phyloP scores from a whole-genome alignment of 805 yeast species.

The Blastobotrys parvus region DNA sequence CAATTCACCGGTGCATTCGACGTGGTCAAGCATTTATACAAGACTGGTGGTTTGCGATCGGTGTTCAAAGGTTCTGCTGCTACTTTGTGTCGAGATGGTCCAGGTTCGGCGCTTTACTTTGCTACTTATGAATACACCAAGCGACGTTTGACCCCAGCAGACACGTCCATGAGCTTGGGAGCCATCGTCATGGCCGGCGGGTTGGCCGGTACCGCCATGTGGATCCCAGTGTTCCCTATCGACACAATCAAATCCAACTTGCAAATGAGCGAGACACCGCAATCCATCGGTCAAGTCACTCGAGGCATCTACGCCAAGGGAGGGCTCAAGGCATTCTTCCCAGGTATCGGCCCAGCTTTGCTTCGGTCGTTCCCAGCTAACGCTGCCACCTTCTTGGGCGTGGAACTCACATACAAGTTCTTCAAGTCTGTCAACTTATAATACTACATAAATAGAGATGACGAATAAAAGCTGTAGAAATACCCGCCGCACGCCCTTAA shows the following conservation, averaged over 20 bases:
- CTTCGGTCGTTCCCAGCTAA: constrained; percentile 95
- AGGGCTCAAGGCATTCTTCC: constrained; percentile 89
- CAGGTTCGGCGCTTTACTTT: constrained; percentile 92
- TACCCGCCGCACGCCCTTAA: no score
- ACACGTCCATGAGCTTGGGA: constrained; percentile 52
- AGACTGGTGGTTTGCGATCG: constrained; percentile 75
- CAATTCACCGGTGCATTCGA: constrained; percentile 43
- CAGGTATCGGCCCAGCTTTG: constrained; percentile 94
- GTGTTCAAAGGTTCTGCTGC: constrained; percentile 88
- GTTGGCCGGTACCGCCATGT: constrained; percentile 92
- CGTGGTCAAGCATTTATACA: constrained; percentile 59
- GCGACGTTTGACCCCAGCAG: constrained; percentile 47
- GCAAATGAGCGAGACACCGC: constrained; percentile 49
- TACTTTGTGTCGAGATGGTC: constrained; percentile 93
- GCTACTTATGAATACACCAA: constrained; percentile 88
- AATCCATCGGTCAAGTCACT: constrained; percentile 57
- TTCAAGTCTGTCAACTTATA: constrained; percentile 20
- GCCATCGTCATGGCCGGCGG: constrained; percentile 92
- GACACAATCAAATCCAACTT: constrained; percentile 87
- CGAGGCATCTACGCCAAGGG: constrained; percentile 60
- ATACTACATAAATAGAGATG: no score
- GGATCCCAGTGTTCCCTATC: constrained; percentile 92
- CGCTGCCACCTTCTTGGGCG: constrained; percentile 98
- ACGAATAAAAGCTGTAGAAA: no score
- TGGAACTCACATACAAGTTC: constrained; percentile 56